Evolutionary conservation across 2,329 filamentous ascomycete species (phyloP).

Genomic region (Penicillium hordei): DNA sequence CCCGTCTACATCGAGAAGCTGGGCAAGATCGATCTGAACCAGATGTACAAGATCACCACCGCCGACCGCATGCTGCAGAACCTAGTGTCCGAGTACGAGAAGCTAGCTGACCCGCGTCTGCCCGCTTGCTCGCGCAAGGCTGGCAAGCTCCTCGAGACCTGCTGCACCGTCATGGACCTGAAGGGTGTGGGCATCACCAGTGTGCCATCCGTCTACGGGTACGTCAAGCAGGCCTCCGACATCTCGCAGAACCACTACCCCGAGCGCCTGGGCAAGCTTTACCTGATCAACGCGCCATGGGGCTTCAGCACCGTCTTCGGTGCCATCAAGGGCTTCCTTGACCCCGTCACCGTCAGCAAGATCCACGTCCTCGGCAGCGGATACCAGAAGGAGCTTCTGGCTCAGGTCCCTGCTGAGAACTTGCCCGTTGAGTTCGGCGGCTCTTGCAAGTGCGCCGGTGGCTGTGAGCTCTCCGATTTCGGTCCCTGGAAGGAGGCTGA

Average conservation of each 20-base stretch:
- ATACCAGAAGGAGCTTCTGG: conserved; percentile 81
- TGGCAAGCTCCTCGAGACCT: conserved; percentile 89
- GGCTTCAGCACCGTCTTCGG: conserved; percentile 84
- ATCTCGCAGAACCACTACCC: conserved; percentile 99
- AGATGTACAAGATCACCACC: conserved; percentile 91
- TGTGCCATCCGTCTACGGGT: conserved; percentile 80
- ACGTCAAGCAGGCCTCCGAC: conserved; percentile 78
- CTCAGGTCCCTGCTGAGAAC: conserved; percentile 85
- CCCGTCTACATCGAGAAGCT: conserved; percentile 97
- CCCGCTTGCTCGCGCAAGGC: conserved; percentile 93
- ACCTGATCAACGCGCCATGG: conserved; percentile 98
- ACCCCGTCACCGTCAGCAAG: conserved; percentile 94
- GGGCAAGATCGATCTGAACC: conserved; percentile 84
- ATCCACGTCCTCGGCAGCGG: conserved; percentile 82
- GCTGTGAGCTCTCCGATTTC: conserved; percentile 81
- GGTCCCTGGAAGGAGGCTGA: conserved; percentile 72
- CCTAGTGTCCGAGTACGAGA: conserved; percentile 97
- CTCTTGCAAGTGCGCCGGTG: conserved; percentile 74
- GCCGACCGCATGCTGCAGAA: conserved; percentile 94
- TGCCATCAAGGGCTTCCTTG: conserved; percentile 88
- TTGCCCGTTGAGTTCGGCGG: conserved; percentile 85
- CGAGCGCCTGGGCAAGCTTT: conserved; percentile 91
- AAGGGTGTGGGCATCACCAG: conserved; percentile 87
- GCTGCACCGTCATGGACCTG: conserved; percentile 97
- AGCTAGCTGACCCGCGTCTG: conserved; percentile 85